Evolutionary conservation across 805 yeast species (phyloP), one percentile per base, ranked within the genome.

Genomic region (Saccharomyces jurei): DNA sequence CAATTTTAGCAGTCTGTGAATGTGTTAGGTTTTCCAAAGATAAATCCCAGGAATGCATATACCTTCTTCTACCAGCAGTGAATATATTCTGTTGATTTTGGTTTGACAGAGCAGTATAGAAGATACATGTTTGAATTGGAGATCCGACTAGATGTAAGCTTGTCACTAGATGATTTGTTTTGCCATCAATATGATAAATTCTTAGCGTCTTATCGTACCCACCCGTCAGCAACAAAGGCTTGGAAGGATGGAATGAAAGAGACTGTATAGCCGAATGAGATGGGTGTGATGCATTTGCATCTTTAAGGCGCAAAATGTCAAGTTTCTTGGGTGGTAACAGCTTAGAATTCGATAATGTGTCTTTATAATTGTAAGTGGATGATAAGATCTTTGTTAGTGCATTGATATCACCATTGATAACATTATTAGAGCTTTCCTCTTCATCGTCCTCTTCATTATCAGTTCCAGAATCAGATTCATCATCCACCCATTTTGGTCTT

Each of bases 161-260:
- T 3, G 96, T 86, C 31, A 91, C 95, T 44, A 92, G 72, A 56
- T 81, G 82, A 67, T 94, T 94, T 55, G 71, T 68, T 64, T 86
- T 87, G 14, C 98, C 97, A 68, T 94, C 98, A 51, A 91, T 81
- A 65, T 92, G 96, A 69, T 84, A 94, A 13, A 94, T 76, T 61
- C 99, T 78, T 53, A 94, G 68, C 0, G 97, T 86, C 60, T 88
- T 79, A 69, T 94, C 99, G 67, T 86, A 91, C 25, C 99, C 99
- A 54, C 94, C 96, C 0, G 97, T 87, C 52, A 94, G 72, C 49
- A 92, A 73, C 30, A 94, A 74, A 46, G 99, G 96, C 50, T 67
- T 65, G 6, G 78, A 74, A 9, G 87, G 88, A 69, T 94, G 99
- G 79, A 94, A 94, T 4, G 87, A 77, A 44, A 94, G 65, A 0